These are phyloP conservation scores for Fusarium tuaranense DNA, from an alignment of 2,329 filamentous ascomycete species.

Conservation along the genomic window DNA sequence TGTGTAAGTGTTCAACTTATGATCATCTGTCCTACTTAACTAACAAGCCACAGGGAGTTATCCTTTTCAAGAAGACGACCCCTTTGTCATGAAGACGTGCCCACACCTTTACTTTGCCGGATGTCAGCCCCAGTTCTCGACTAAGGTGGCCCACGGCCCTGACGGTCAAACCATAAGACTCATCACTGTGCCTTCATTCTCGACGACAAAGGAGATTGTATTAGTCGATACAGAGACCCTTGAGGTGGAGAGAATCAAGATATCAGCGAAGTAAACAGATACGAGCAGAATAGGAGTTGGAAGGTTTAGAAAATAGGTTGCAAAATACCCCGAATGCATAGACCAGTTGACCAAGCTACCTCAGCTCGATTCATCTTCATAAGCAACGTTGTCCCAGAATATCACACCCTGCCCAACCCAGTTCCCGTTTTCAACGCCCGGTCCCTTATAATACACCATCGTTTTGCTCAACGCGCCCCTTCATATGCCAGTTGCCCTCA, in stretches of 20 bases:
- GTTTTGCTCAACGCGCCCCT: background rate
- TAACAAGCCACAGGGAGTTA: slow-evolving; percentile 78
- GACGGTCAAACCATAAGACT: slow-evolving; percentile 79
- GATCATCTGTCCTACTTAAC: background rate
- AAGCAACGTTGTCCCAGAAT: background rate
- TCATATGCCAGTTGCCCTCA: background rate
- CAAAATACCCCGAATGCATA: slow-evolving; percentile 34
- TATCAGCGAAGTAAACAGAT: slow-evolving; percentile 47
- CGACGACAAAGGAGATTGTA: slow-evolving; percentile 81
- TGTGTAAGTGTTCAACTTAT: slow-evolving; percentile 73
- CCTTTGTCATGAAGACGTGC: slow-evolving; percentile 85
- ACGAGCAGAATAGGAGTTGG: background rate
- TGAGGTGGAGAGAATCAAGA: slow-evolving; percentile 78
- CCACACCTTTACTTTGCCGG: slow-evolving; percentile 94
- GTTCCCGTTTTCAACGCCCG: background rate
- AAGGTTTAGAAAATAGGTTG: slow-evolving; percentile 19
- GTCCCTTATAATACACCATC: background rate
- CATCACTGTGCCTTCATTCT: slow-evolving; percentile 86
- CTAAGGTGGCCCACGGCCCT: slow-evolving; percentile 73
- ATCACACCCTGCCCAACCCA: background rate
- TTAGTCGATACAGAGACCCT: slow-evolving; percentile 88
- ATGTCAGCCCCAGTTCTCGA: slow-evolving; percentile 84
- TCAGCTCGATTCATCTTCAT: slow-evolving; percentile 3
- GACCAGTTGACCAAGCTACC: background rate
- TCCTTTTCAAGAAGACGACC: slow-evolving; percentile 93